Base-by-base conservation (phyloP, 768 basidiomycete species). In the Multifurca ochricompacta region DNA sequence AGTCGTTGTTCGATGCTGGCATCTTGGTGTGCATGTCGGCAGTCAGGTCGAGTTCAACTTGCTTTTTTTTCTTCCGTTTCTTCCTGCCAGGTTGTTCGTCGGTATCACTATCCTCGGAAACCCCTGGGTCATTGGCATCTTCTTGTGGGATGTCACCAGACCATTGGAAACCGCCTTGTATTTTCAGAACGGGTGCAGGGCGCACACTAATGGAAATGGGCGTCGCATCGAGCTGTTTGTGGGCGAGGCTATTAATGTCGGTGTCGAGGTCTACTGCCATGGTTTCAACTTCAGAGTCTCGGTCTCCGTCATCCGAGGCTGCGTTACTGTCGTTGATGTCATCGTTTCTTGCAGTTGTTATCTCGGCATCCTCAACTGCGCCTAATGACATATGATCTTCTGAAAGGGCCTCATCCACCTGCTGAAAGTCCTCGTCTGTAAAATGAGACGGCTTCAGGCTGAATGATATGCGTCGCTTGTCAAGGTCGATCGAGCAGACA, bases 1-100 rank as follows among this genome's bases (percentile, higher is more conserved):
- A 99, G 67, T 99, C 95, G 30, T 87, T 81, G 57, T 86, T 90
- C 1, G 96, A 96, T 66, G 91, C 89, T 2, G 96, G 96, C 19
- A 75, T 75, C 62, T 83, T 86, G 35, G 77, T 82, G 53, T 92
- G 90, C 75, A 97, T 83, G 56, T 95, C 87, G 23, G 83, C 87
- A 0, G 96, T 97, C 28, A 84, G 71, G 66, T 91, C 91, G 54
- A 80, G 74, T 63, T 92, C 83, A 51, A 85, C 82, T 66, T 80
- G 77, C 67, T 82, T 87, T 68, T 76, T 80, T 65, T 75, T 82
- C 58, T 77, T 79, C 66, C 78, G 83, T 68, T 75, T 85, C 71
- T 74, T 81, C 68, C 83, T 89, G 55, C 67, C 72, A 1, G 73
- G 67, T 21, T 74, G 68, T 14, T 70, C 73, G 1, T 73, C 76